phyloP scores from a whole-genome alignment of 805 yeast genomes.

The Kuraishia hungarica region DNA sequence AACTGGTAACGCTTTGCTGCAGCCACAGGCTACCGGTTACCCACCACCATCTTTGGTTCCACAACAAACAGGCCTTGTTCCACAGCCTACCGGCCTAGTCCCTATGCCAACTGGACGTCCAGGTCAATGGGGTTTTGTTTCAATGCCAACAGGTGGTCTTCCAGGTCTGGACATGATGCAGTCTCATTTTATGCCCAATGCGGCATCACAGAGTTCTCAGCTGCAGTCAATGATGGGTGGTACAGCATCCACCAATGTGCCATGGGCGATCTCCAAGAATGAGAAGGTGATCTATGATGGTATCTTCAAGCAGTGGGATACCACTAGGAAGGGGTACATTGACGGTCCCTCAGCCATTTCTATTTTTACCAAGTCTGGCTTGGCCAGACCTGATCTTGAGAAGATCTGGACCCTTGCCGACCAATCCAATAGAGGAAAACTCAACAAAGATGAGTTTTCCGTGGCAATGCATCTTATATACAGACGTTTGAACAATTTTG shows the following conservation, averaged over 20 bases:
- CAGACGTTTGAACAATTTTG: constrained; percentile 80
- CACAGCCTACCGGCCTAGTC: constrained; percentile 38
- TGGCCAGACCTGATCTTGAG: constrained; percentile 78
- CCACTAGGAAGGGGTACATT: constrained; percentile 53
- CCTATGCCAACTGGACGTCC: constrained; percentile 56
- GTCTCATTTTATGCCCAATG: constrained; percentile 56
- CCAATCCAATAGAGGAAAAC: constrained; percentile 69
- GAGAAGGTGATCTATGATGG: constrained; percentile 83
- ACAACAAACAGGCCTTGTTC: constrained; percentile 22
- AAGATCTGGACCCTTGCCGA: constrained; percentile 88
- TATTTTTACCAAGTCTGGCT: constrained; percentile 86
- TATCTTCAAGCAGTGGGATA: constrained; percentile 85
- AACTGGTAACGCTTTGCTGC: constrained; percentile 38
- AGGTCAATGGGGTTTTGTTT: constrained; percentile 75
- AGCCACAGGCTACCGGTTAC: constrained; percentile 29
- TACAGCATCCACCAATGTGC: constrained; percentile 38
- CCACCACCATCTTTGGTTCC: constrained; percentile 11
- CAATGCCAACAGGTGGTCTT: constrained; percentile 59
- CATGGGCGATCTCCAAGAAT: constrained; percentile 80
- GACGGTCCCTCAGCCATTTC: constrained; percentile 78
- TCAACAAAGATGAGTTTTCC: constrained; percentile 86
- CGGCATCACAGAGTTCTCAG: constrained; percentile 17
- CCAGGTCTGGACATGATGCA: constrained; percentile 65
- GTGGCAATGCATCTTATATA: constrained; percentile 97
- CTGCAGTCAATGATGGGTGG: constrained; percentile 23